Evolutionary conservation across 352 stramenopile genomes (phyloP), one percentile per base, ranked within the genome.

Genomic region (Pythium aristosporum): DNA sequence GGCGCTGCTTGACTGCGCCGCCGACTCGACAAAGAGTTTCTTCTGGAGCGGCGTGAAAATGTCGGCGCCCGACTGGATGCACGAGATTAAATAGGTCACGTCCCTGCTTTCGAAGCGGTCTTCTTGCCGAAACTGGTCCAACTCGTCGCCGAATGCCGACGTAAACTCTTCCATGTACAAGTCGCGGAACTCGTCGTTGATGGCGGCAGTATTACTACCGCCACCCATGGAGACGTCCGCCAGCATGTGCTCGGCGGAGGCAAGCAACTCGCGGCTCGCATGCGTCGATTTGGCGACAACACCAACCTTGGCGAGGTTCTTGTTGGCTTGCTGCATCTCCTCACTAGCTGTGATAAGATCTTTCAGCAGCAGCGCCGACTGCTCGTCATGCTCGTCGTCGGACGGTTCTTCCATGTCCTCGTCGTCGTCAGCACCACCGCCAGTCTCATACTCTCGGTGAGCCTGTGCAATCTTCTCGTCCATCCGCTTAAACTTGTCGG

Each of bases 1-100:
- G 34, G 62, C n/a, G 43, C 18, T 18, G 5, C 41, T 61, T 25
- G 44, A 36, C 36, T 67, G 61, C 28, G 84, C 67, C 5, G 34
- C 34, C 6, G 83, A 86, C 62, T 89, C 80, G 37, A 92, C 71
- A 28, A 95, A 92, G 25, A 95, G 81, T 68, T 85, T 87, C 61
- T 95, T 87, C 63, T 96, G 85, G 43, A 94, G 68, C 16, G 85
- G 83, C 25, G 85, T 79, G 67, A 93, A 94, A 50, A 94, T 73
- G 71, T 96, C 85, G 49, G 73, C 83, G 28, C 85, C 82, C 11
- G 81, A 75, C 53, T 92, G 79, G 65, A 96, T 94, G 63, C 85
- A 91, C 42, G 83, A 91, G 68, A 96, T 93, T 86, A 96, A 91
- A 89, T 91, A 93, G 46, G 72, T 78, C 67, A 96, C 87, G 70